Evolutionary conservation across 352 stramenopile genomes (phyloP), one percentile per base, ranked within the genome.

Genomic region (Elongisporangium prolatum): DNA sequence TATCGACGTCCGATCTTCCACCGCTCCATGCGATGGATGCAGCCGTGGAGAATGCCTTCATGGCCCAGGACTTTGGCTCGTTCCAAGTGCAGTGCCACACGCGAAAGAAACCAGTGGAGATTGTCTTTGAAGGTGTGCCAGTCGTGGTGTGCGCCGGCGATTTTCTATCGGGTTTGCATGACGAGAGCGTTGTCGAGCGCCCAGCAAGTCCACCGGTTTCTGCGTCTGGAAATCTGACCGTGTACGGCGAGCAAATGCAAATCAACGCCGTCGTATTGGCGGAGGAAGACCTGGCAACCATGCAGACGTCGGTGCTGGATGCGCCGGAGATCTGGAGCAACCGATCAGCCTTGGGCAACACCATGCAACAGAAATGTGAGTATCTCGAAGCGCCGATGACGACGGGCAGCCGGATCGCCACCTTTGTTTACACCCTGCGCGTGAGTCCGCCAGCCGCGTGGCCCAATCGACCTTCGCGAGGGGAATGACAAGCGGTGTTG

Each of bases 21-120:
- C 75, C 72, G 50, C 64, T 85, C 34, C 66, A 80, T 50, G 69
- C 72, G 21, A 17, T 82, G 16, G 61, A 69, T 2, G 57, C 70
- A 18, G 67, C 64, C 3, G 60, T 65, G 8, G 52, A 50, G 40
- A 67, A 59, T 4, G 72, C 68, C 25, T 82, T 85, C 48, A 37
- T 50, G 6, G 59, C 70, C 10, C 21, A 55, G 11, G 50, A 66
- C 8, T 74, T 73, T 50, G 48, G 25, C 11, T 49, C 54, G 7
- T 85, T 82, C 28, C 18, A 54, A 40, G 56, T 70, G 9, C 58
- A 60, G 4, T 82, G 75, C 34, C 34, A 4, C 38, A 50, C 50
- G 13, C 4, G 17, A 2, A 51, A 48, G 24, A 65, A 64, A 48
- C 68, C 65, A 20, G 20, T 85, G 22, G 65, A 82, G 57, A 63